Conservation (phyloP, 805 yeast genomes). For the Yamadazyma takamatsuzukensis region DNA sequence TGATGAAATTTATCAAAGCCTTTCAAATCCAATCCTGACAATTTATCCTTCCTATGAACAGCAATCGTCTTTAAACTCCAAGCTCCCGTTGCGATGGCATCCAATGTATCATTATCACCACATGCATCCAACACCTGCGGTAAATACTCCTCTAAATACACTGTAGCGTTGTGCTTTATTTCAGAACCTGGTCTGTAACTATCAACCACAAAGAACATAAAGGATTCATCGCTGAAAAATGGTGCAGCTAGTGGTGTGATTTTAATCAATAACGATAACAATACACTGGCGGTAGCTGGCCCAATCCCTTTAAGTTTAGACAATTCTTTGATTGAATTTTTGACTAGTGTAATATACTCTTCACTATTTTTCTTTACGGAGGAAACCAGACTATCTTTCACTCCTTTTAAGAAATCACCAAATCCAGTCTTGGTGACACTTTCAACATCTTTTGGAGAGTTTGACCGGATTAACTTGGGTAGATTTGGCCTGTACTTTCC, state of each 20-base stretch:
- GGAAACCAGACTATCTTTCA: too few relatives aligned
- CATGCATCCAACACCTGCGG: slow-evolving; percentile 6
- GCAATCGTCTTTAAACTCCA: slow-evolving; percentile 35
- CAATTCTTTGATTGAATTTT: slow-evolving; percentile 23
- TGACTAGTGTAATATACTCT: slow-evolving; percentile 18
- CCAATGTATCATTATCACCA: slow-evolving; percentile 8
- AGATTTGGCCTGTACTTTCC: slow-evolving; percentile 45
- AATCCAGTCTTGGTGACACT: slow-evolving; percentile 26
- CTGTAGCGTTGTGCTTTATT: slow-evolving; percentile 41
- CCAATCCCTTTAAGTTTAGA: slow-evolving; percentile 46
- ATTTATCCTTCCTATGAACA: slow-evolving; percentile 19
- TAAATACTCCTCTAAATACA: slow-evolving; percentile 36
- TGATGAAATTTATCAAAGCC: slow-evolving; percentile 1
- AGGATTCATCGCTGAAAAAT: slow-evolving; percentile 49
- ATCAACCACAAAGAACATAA: slow-evolving; percentile 29
- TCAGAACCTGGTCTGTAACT: slow-evolving; percentile 20
- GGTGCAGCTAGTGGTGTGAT: slow-evolving; percentile 30
- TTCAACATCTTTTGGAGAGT: slow-evolving; percentile 26
- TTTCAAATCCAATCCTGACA: slow-evolving; percentile 16
- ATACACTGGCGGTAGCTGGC: slow-evolving; percentile 47
- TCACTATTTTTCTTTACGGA: too few relatives aligned
- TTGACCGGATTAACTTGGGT: slow-evolving; percentile 38
- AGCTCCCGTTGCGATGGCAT: slow-evolving; percentile 29
- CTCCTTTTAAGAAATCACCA: slow-evolving; percentile 9
- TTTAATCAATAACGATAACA: slow-evolving; percentile 30